Base-by-base conservation (phyloP, 371 early-diverging fungal genomes). In the Mucor racemosus region DNA sequence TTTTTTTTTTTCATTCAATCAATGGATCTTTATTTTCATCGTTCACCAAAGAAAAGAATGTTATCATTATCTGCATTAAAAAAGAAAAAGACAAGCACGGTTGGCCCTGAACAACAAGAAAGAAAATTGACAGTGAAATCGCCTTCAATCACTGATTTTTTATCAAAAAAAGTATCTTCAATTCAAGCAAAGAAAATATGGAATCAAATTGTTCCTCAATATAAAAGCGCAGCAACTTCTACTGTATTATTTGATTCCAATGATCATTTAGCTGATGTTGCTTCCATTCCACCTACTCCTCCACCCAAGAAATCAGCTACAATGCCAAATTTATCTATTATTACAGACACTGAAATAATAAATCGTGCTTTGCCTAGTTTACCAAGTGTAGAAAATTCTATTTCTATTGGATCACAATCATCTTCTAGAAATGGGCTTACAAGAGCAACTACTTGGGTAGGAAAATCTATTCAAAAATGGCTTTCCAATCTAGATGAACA, bases 261-360 rank as follows among this genome's bases (percentile, higher is more conserved):
- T 38, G 60, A 69, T 31, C 44, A 60, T 60, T 35, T 60, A 31
- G 42, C 60, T 0, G 55, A 53, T 4, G 21, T 38, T 13, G 39
- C 64, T 36, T 41, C 59, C 11, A 53, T 53, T 26, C 62, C 56
- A 38, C 67, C 57, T 17, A 56, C 56, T 26, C 62, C 67, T 17
- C 61, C 68, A 14, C 68, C 68, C 11, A 70, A 70, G 34, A 65
- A 64, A 41, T 70, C 71, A 14, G 41, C 50, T 9, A 70, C 71
- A 4, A 46, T 58, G 58, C 58, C 71, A 7, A 50, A 56, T 35
- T 44, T 69, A 14, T 15, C 15, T 8, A 19, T n/a, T 1, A 58
- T 53, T n/a, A 59, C 36, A 15, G 60, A 59, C 5, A 5, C 33
- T 17, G 61, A 62, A 21, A 14, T 64, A 5, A 36, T 31, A n/a